Conservation (phyloP, 352 stramenopile genomes). For the Globisporangium solare region DNA sequence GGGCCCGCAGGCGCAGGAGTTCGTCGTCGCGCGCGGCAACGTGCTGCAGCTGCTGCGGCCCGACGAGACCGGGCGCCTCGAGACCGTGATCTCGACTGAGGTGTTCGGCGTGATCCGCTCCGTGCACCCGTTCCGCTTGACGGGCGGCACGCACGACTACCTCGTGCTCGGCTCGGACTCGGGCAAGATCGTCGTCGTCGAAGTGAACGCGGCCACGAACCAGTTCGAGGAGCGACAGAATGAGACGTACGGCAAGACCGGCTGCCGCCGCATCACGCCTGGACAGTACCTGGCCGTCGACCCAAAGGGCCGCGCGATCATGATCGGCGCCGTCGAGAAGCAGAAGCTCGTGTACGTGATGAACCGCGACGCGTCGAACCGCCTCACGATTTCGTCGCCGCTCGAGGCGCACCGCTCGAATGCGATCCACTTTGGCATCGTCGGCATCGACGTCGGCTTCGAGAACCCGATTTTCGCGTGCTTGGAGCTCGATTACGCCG, state of each 20-base stretch:
- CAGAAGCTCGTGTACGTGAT: conserved; percentile 99
- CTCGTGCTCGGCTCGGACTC: conserved; percentile 95
- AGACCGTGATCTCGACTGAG: conserved; percentile 78
- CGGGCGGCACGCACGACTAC: conserved; percentile 91
- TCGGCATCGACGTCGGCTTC: conserved; percentile 97
- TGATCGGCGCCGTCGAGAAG: conserved; percentile 97
- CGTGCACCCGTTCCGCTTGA: conserved; percentile 88
- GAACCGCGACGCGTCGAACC: conserved; percentile 93
- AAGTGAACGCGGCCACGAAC: conserved; percentile 84
- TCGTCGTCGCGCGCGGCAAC: conserved; percentile 92
- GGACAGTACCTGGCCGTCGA: conserved; percentile 97
- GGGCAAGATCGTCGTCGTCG: conserved; percentile 94
- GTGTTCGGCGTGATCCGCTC: conserved; percentile 91
- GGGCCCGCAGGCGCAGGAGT: conserved; percentile 89
- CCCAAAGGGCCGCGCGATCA: conserved; percentile 95
- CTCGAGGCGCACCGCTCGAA: conserved; percentile 97
- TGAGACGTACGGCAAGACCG: conserved; percentile 96
- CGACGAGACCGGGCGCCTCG: conserved; percentile 61
- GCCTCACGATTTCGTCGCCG: conserved; percentile 96
- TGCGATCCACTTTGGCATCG: conserved; percentile 93
- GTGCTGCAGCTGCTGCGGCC: conserved; percentile 93
- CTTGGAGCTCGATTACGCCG: conserved; percentile 95
- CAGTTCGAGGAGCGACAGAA: conserved; percentile 87
- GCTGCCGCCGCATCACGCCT: conserved; percentile 94
- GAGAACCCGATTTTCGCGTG: conserved; percentile 99